Evolutionary conservation across 768 basidiomycete species (phyloP).

Genomic region (Naganishia vaughanmartiniae): DNA sequence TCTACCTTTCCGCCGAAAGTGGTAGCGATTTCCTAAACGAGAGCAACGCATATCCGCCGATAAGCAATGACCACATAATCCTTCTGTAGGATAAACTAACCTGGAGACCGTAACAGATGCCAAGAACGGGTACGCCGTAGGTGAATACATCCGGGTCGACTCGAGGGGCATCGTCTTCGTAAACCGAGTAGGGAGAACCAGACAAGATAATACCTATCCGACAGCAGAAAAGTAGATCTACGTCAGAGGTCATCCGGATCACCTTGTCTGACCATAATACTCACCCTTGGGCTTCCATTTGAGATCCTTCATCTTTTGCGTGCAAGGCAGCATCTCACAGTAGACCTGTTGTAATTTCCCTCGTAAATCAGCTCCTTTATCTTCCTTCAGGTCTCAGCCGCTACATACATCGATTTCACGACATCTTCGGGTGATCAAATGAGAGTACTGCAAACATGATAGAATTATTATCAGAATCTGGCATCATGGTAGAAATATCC

Average conservation of each 20-base stretch:
- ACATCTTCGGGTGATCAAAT: constrained; percentile 95
- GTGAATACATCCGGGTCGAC: constrained; percentile 88
- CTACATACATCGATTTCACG: constrained; percentile 79
- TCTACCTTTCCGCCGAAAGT: constrained; percentile 77
- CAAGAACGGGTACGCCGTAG: constrained; percentile 78
- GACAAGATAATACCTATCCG: constrained; percentile 86
- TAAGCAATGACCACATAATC: background rate
- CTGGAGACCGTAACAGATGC: constrained; percentile 96
- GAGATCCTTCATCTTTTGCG: constrained; percentile 79
- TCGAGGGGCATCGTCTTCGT: constrained; percentile 85
- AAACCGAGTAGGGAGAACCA: constrained; percentile 97
- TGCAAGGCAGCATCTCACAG: constrained; percentile 96
- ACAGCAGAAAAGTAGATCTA: background rate
- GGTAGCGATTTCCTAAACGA: constrained; percentile 85
- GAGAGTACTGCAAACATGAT: constrained; percentile 72
- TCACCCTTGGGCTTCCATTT: constrained; percentile 91
- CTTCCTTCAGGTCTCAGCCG: background rate
- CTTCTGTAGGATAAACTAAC: constrained; percentile 54
- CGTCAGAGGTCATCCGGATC: background rate
- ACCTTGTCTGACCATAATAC: background rate
- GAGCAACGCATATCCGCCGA: background rate
- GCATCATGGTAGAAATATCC: background rate
- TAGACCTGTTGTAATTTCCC: constrained; percentile 56
- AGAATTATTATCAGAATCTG: background rate
- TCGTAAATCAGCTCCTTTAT: background rate